phyloP scores from a whole-genome alignment of 2,329 filamentous ascomycete genomes.

The Ilyonectria mors-panacis region DNA sequence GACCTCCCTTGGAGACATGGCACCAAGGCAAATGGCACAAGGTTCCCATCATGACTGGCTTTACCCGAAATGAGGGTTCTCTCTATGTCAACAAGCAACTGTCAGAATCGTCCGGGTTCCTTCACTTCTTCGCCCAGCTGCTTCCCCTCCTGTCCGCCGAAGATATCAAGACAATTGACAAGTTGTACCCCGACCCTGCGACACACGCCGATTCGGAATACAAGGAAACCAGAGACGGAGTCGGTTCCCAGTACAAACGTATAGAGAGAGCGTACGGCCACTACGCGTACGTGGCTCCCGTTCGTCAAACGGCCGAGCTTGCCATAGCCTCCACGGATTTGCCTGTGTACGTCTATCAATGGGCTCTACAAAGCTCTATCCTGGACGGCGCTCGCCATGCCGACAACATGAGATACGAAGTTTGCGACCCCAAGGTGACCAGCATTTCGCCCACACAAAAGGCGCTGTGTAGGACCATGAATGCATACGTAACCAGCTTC shows the following conservation, averaged over 20 bases:
- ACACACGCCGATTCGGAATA: slow-evolving; percentile 53
- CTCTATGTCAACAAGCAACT: slow-evolving; percentile 71
- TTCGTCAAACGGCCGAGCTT: slow-evolving; percentile 62
- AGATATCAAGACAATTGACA: slow-evolving; percentile 69
- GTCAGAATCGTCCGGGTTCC: slow-evolving; percentile 66
- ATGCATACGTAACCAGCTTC: slow-evolving; percentile 65
- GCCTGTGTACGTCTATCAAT: slow-evolving; percentile 47
- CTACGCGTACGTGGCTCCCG: slow-evolving; percentile 68
- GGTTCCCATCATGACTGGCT: slow-evolving; percentile 73
- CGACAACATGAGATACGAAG: slow-evolving; percentile 65
- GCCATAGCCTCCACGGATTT: slow-evolving; percentile 26
- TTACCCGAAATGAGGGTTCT: slow-evolving; percentile 78
- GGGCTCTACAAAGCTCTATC: slow-evolving; percentile 63
- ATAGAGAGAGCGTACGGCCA: slow-evolving; percentile 69
- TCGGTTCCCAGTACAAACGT: slow-evolving; percentile 68
- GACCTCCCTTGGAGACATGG: slow-evolving; percentile 73
- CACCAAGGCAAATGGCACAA: slow-evolving; percentile 46
- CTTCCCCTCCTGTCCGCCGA: slow-evolving; percentile 68
- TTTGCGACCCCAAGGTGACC: slow-evolving; percentile 54
- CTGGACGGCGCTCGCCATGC: slow-evolving; percentile 63
- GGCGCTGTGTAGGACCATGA: slow-evolving; percentile 58
- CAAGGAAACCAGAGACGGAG: slow-evolving; percentile 54
- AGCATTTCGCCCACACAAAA: slow-evolving; percentile 57
- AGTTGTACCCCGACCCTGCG: slow-evolving; percentile 73
- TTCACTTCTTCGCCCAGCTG: slow-evolving; percentile 71